phyloP scores from a whole-genome alignment of 2,329 filamentous ascomycete genomes.

The Aotearoamyces nothofagi region DNA sequence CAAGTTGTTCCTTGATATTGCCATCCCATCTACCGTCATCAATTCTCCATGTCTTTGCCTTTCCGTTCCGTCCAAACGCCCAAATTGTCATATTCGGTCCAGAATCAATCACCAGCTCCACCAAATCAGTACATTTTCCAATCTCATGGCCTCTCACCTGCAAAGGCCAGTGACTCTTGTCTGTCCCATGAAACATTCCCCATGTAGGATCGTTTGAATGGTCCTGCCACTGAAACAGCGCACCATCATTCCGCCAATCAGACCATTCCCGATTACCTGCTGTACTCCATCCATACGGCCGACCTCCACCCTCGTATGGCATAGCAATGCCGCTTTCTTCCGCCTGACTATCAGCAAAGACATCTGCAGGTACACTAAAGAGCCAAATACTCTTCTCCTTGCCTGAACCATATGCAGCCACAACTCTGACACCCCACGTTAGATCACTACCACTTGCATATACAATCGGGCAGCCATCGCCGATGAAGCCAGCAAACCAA shows the following conservation, averaged over 20 bases:
- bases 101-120: slow-evolving; percentile 33
- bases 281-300: slow-evolving; percentile 5
- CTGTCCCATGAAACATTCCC: slow-evolving; percentile 10
- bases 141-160: slow-evolving; percentile 32
- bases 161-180: slow-evolving; percentile 27
- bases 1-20: slow-evolving; percentile 4
- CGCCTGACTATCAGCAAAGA: slow-evolving; percentile 25
- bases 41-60: slow-evolving; percentile 30
- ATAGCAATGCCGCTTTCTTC: slow-evolving; percentile 3
- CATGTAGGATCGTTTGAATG: slow-evolving; percentile 11
- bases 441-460: slow-evolving; percentile 43
- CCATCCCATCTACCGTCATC: slow-evolving; percentile 13
- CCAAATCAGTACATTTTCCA: slow-evolving; percentile 26
- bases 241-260: slow-evolving; percentile 25
- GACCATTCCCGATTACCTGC: slow-evolving; percentile 14
- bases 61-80: slow-evolving; percentile 30
- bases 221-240: slow-evolving; percentile 20
- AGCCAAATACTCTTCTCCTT: slow-evolving; percentile 32
- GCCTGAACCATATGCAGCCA: slow-evolving; percentile 35
- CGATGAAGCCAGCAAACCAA: slow-evolving; percentile 26
- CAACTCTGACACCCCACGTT: slow-evolving; percentile 39
- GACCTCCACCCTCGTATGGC: slow-evolving; percentile 3
- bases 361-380: slow-evolving; percentile 44
- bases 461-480: slow-evolving; percentile 26
- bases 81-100: slow-evolving; percentile 30